These are phyloP conservation scores for Malassezia equina DNA, from an alignment of 1,284 basidiomycete species.

Conservation along the genomic window DNA sequence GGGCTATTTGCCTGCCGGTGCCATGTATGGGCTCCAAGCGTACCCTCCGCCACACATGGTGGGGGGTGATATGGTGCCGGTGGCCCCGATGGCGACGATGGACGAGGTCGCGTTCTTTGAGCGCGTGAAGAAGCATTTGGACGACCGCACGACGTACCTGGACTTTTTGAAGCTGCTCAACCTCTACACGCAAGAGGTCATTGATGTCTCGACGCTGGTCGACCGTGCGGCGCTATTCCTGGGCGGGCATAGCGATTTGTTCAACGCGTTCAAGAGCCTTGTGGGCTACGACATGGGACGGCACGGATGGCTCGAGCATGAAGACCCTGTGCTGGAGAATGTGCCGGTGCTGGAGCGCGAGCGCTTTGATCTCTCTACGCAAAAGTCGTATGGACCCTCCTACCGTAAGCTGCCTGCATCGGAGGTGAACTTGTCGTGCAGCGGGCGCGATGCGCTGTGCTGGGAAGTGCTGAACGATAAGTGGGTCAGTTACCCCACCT, in stretches of 20 bases:
- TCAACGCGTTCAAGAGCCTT: constrained; percentile 75
- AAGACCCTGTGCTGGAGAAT: constrained; percentile 50
- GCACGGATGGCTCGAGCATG: constrained; percentile 54
- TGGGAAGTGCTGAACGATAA: constrained; percentile 72
- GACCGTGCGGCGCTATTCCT: constrained; percentile 77
- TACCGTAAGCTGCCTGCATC: constrained; percentile 80
- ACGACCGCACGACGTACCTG: constrained; percentile 80
- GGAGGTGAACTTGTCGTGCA: constrained; percentile 80
- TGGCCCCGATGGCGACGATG: constrained; percentile 52
- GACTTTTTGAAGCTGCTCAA: constrained; percentile 94
- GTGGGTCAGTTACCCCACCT: constrained; percentile 83
- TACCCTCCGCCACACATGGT: constrained; percentile 17
- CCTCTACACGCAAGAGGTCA: constrained; percentile 82
- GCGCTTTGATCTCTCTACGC: constrained; percentile 43
- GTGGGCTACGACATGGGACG: constrained; percentile 64
- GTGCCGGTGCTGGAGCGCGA: constrained; percentile 47
- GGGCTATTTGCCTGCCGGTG: constrained; percentile 19
- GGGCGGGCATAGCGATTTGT: constrained; percentile 64
- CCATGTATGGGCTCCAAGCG: constrained; percentile 17
- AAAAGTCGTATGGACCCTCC: constrained; percentile 63
- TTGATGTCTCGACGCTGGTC: constrained; percentile 73
- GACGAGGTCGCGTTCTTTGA: constrained; percentile 91
- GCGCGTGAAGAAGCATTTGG: constrained; percentile 70
- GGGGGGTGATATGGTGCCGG: constrained; percentile 13
- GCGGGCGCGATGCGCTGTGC: constrained; percentile 85